Conservation (phyloP, 306 rosid genomes). For the Rosa persica region DNA sequence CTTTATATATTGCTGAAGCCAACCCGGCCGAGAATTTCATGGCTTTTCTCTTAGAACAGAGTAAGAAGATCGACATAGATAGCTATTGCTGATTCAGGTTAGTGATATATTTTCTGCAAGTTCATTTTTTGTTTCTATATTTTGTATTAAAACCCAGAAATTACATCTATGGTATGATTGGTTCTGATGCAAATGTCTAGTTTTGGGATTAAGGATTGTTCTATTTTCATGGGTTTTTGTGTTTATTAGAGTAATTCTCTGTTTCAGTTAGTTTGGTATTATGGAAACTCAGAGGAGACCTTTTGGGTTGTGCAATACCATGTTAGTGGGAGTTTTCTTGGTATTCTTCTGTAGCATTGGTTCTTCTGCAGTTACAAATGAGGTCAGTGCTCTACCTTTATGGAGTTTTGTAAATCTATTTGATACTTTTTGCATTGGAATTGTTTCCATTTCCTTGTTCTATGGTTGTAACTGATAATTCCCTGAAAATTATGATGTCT, state of each 20-base stretch:
- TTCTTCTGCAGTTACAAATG: conserved; percentile 37
- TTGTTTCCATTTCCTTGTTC: conserved; percentile 1
- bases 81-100: neutral
- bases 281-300: conserved; percentile 30
- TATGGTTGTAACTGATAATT: neutral
- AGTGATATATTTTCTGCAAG: neutral
- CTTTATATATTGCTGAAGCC: neutral
- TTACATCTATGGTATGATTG: neutral
- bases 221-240: neutral
- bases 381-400: conserved; percentile 43
- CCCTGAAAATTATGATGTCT: neutral
- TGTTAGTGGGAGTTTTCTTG: conserved; percentile 38
- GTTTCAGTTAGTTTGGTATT: conserved; percentile 29
- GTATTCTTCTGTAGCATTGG: conserved; percentile 27
- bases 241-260: conserved; percentile 11
- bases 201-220: neutral
- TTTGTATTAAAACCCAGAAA: neutral
- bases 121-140: neutral
- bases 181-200: neutral
- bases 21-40: neutral
- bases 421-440: neutral
- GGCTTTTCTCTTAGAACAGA: neutral
- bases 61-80: neutral
- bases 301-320: conserved; percentile 24
- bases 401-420: neutral